phyloP scores from a whole-genome alignment of 2,329 filamentous ascomycete genomes.

The Calonectria hawksworthii region DNA sequence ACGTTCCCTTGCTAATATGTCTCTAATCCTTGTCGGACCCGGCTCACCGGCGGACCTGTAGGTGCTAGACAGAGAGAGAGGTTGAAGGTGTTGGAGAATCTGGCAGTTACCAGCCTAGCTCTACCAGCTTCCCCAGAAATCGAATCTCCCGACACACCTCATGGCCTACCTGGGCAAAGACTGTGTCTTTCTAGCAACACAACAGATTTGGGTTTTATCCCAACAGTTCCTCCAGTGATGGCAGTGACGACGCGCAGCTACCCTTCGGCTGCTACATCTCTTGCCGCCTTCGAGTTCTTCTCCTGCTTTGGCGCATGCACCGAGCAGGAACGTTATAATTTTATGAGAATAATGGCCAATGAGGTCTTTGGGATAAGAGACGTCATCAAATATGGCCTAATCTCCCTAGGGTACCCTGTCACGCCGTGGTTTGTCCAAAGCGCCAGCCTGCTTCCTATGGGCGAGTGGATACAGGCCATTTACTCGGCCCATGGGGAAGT shows the following conservation, averaged over 20 bases:
- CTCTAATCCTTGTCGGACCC: neutral
- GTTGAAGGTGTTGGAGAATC: neutral
- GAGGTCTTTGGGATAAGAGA: constrained; percentile 14
- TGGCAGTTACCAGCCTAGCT: neutral
- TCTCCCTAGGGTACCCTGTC: constrained; percentile 12
- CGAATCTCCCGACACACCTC: neutral
- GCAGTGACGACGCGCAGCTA: neutral
- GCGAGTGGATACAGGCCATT: constrained; percentile 4
- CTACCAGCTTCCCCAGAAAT: neutral
- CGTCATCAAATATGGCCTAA: constrained; percentile 18
- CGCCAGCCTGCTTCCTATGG: constrained; percentile 10
- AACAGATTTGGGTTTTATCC: neutral
- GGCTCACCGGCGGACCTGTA: neutral
- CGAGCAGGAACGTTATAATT: constrained; percentile 10
- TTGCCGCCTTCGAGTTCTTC: constrained; percentile 17
- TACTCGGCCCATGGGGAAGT: neutral
- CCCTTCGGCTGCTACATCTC: neutral
- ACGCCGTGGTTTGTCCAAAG: constrained; percentile 3
- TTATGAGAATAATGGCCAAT: constrained; percentile 10
- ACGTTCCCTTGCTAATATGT: neutral
- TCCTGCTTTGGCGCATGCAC: constrained; percentile 8
- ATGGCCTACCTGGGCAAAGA: neutral
- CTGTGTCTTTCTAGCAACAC: neutral
- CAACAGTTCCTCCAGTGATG: neutral
- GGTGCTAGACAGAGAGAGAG: constrained; percentile 10